Evolutionary conservation across 202 grass and related monocot species (phyloP).

Genomic region (Schoenoplectus tabernaemontani): DNA sequence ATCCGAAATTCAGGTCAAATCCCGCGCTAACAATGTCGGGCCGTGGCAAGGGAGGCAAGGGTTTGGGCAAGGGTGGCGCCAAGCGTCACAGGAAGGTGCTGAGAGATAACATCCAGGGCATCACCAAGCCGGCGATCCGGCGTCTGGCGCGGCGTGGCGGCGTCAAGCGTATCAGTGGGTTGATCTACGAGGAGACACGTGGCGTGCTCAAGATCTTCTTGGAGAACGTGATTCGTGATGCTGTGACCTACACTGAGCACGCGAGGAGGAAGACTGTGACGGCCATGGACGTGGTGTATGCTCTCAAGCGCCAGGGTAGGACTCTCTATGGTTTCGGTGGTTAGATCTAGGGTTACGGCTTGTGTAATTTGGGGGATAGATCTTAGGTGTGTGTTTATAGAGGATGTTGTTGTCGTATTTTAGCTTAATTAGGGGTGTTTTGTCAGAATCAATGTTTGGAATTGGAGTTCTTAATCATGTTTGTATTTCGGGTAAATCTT

Average conservation of each 20-base stretch:
- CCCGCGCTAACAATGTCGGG: slow-evolving; percentile 13
- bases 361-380: not conserved
- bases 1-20: not conserved
- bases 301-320: slow-evolving; percentile 20
- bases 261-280: slow-evolving; percentile 27
- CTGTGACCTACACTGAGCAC: slow-evolving; percentile 12
- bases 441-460: not conserved
- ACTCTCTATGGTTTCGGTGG: slow-evolving; percentile 16
- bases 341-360: slow-evolving; percentile 4
- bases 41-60: slow-evolving; percentile 32
- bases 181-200: slow-evolving; percentile 91
- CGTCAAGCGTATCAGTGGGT: slow-evolving; percentile 59
- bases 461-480: not conserved
- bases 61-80: slow-evolving; percentile 66
- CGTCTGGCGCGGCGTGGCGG: slow-evolving; percentile 36
- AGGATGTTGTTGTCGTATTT: not conserved
- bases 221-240: slow-evolving; percentile 72
- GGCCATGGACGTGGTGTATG: slow-evolving; percentile 47
- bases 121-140: slow-evolving; percentile 45
- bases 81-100: slow-evolving; percentile 76
- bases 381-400: not conserved
- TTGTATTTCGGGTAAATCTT: not conserved
- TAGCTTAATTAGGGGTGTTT: not conserved
- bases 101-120: slow-evolving; percentile 70
- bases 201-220: slow-evolving; percentile 95